Percentiles rank a stretch among this genome's conserved stretches.
phyloP scores from a whole-genome alignment of 2,329 filamentous ascomycete species.

The Monosporascus sp. region DNA sequence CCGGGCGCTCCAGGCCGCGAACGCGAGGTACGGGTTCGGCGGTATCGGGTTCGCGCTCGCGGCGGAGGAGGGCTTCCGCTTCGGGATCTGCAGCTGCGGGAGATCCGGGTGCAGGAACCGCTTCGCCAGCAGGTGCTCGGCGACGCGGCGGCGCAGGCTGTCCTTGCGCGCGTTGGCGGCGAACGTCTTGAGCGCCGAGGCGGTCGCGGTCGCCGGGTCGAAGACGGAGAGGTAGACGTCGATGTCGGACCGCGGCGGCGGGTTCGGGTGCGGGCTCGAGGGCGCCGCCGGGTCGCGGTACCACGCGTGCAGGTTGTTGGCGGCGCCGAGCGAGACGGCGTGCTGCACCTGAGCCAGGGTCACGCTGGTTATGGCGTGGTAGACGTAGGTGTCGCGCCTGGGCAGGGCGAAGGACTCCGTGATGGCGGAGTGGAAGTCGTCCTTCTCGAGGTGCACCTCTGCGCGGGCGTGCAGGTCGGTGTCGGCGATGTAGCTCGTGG shows the following conservation, averaged over 20 bases:
- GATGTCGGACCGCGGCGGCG: constrained; percentile 54
- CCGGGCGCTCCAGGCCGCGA: constrained; percentile 61
- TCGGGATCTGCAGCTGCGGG: constrained; percentile 37
- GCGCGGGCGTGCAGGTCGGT: constrained; percentile 31
- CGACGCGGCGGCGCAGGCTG: constrained; percentile 53
- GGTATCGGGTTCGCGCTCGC: constrained; percentile 14
- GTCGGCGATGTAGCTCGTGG: constrained; percentile 35
- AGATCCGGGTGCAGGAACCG: constrained; percentile 45
- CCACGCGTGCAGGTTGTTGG: constrained; percentile 45
- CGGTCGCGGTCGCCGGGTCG: constrained; percentile 51
- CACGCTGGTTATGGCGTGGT: constrained; percentile 47
- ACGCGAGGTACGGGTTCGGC: constrained; percentile 61
- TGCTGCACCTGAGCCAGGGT: constrained; percentile 44
- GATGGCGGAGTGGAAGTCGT: constrained; percentile 41
- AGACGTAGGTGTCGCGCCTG: constrained; percentile 41
- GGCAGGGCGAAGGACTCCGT: constrained; percentile 39
- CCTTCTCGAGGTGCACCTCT: constrained; percentile 29
- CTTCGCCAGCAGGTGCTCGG: constrained; percentile 48
- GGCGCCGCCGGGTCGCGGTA: constrained; percentile 32
- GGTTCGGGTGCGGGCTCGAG: constrained; percentile 24
- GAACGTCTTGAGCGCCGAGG: constrained; percentile 58
- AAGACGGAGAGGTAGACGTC: constrained; percentile 65
- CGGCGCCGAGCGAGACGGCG: constrained; percentile 36
- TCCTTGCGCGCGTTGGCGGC: constrained; percentile 45
- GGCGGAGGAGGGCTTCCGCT: constrained; percentile 16